Percentiles rank a stretch among this genome's conserved stretches.
These are phyloP conservation scores for Tetrahymena borealis DNA, from an alignment of 73 alveolate species.

Conservation along the genomic window DNA sequence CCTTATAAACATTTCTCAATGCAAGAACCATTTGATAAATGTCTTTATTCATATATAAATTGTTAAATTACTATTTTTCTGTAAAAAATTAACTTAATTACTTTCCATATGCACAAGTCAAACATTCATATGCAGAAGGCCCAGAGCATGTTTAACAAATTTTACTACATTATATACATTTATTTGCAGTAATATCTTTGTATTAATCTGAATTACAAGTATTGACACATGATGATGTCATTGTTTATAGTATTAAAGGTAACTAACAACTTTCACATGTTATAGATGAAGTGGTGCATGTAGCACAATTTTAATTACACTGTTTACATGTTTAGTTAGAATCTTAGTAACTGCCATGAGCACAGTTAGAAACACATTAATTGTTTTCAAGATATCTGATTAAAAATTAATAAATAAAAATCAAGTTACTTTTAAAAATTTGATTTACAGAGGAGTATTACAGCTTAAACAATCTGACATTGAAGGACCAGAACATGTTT, in stretches of 20 bases:
- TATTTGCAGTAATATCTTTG: neutral
- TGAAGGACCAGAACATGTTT: neutral
- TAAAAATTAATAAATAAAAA: neutral
- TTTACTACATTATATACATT: neutral
- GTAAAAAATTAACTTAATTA: neutral
- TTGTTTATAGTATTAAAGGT: neutral
- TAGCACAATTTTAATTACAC: neutral
- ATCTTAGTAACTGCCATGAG: neutral
- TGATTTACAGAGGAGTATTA: neutral
- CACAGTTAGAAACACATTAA: neutral
- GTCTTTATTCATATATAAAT: too few relatives aligned
- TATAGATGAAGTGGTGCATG: neutral
- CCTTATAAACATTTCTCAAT: neutral
- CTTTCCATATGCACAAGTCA: neutral
- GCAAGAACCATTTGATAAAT: too few relatives aligned
- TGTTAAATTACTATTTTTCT: too few relatives aligned
- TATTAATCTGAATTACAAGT: neutral
- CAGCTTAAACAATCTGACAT: neutral
- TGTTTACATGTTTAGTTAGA: neutral
- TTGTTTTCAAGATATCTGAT: neutral
- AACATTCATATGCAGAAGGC: neutral
- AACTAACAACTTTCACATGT: neutral
- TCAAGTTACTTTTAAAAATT: neutral
- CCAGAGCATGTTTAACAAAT: neutral
- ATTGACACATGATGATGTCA: neutral